These are phyloP conservation scores for Oemleria cerasiformis DNA, from an alignment of 306 rosid genomes.

Conservation along the genomic window DNA sequence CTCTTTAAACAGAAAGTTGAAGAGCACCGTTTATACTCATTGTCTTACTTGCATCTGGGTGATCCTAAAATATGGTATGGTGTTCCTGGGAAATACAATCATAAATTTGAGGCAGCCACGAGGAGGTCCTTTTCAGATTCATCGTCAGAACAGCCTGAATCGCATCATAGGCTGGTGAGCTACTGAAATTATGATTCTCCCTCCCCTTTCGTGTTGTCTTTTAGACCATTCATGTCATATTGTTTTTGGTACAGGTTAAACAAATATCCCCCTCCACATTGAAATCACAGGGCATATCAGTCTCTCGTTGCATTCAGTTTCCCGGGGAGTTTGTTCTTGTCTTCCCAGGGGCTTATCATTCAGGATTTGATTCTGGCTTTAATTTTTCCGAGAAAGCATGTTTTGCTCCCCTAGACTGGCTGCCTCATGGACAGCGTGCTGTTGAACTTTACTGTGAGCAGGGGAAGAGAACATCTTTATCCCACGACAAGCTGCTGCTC, in stretches of 20 bases:
- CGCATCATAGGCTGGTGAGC: constrained; percentile 57
- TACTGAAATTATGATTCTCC: not conserved
- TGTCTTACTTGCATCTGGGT: constrained; percentile 71
- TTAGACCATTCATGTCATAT: constrained; percentile 20
- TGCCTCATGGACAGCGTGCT: constrained; percentile 67
- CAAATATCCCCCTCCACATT: constrained; percentile 55
- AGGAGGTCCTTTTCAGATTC: constrained; percentile 39
- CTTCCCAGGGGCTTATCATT: constrained; percentile 73
- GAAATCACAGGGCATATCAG: constrained; percentile 65
- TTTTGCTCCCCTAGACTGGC: constrained; percentile 85
- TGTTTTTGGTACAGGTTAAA: constrained; percentile 45
- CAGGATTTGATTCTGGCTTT: constrained; percentile 85
- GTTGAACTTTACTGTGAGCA: constrained; percentile 52
- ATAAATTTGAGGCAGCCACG: constrained; percentile 45
- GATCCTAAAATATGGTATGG: constrained; percentile 79
- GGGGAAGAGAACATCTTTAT: constrained; percentile 61
- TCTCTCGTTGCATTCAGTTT: constrained; percentile 72
- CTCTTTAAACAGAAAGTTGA: constrained; percentile 60
- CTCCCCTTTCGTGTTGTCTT: not conserved
- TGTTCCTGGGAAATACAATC: constrained; percentile 51
- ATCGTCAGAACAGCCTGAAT: constrained; percentile 31
- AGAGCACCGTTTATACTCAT: constrained; percentile 69
- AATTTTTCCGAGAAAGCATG: constrained; percentile 64
- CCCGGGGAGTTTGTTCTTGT: constrained; percentile 74
- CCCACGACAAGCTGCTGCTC: constrained; percentile 74